Evolutionary conservation across 2,329 filamentous ascomycete genomes (phyloP).

Genomic region (Trichoderma atroviride): DNA sequence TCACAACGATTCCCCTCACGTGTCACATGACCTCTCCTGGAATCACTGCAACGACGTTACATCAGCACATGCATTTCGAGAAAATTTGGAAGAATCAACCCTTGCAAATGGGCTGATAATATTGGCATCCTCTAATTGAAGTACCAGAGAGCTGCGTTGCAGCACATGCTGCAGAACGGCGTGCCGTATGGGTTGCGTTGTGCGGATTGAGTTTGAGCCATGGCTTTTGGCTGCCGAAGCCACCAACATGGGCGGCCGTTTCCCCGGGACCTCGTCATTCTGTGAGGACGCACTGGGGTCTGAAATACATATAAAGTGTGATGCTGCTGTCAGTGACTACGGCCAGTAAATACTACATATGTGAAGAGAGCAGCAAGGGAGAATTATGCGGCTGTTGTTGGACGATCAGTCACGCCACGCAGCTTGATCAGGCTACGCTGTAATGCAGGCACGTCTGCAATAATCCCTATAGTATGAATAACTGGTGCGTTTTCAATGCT

Average conservation of each 20-base stretch:
- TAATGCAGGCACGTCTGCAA: neutral
- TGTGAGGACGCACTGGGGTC: neutral
- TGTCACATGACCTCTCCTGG: constrained; percentile 27
- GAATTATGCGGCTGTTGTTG: neutral
- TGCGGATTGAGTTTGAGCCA: constrained; percentile 17
- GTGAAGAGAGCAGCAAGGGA: neutral
- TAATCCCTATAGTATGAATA: neutral
- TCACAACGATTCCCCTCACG: constrained; percentile 24
- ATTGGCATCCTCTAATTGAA: neutral
- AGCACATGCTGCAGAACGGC: neutral
- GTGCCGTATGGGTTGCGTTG: constrained; percentile 4
- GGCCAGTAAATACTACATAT: neutral
- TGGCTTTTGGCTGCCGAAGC: constrained; percentile 20
- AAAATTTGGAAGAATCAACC: neutral
- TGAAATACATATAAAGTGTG: neutral
- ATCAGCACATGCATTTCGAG: neutral
- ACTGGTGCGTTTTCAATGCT: neutral
- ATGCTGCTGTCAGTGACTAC: neutral
- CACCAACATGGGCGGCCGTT: neutral
- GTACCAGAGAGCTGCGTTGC: neutral
- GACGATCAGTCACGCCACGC: constrained; percentile 12
- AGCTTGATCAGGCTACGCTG: constrained; percentile 5
- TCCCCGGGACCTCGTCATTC: neutral
- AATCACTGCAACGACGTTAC: constrained; percentile 16
- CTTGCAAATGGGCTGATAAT: neutral